phyloP scores from a whole-genome alignment of 345 rosid genomes.

The Psidium friedrichsthalianum region DNA sequence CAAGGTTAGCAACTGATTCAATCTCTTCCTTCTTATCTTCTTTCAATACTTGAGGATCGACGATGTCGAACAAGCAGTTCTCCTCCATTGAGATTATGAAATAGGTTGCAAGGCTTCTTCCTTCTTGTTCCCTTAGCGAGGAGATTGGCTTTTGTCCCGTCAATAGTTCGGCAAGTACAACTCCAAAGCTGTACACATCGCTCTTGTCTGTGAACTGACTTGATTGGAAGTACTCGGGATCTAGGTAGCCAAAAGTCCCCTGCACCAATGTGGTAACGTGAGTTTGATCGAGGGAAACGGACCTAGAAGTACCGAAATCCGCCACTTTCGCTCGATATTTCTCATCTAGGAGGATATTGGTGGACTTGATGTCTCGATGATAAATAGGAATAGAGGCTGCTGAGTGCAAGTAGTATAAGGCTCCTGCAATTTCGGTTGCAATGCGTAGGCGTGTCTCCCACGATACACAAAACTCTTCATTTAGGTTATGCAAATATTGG shows the following conservation, averaged over 20 bases:
- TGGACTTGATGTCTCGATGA: no score
- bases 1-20: not conserved
- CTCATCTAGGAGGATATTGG: no score
- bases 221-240: not conserved
- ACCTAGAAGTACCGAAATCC: no score
- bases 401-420: no score
- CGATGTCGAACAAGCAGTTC: not conserved
- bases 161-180: not conserved
- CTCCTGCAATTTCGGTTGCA: no score
- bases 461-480: no score
- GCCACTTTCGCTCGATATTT: no score
- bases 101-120: not conserved
- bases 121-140: not conserved
- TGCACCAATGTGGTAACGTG: constrained; percentile 3
- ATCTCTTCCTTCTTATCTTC: not conserved
- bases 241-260: not conserved
- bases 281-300: not conserved
- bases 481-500: no score
- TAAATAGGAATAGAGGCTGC: no score
- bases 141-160: not conserved
- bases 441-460: no score
- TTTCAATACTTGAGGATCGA: not conserved
- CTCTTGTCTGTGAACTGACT: not conserved
- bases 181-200: not conserved
- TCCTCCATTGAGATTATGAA: not conserved